Evolutionary conservation across 2,329 filamentous ascomycete genomes (phyloP), one percentile per base, ranked within the genome.

Genomic region (Hymenoscyphus scutula): DNA sequence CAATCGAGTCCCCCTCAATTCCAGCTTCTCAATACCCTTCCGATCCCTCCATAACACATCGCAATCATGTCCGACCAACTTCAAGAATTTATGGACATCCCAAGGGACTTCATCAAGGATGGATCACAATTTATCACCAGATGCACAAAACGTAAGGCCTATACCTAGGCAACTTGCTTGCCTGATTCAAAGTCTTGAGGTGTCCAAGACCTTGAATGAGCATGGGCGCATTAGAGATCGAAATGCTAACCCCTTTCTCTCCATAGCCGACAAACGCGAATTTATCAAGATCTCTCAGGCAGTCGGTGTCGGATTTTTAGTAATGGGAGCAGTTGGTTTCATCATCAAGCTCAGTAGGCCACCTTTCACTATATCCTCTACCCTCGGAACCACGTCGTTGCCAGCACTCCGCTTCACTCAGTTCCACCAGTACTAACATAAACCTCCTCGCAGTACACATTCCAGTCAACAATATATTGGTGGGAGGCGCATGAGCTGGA

Each of bases 51-150:
- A 23, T 23, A 51, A 51, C 29, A 17, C 34, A 55, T n/a, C 61
- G 56, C 65, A 64, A 74, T 65, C 67, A 79, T 81, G 78, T 79
- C 81, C 67, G 83, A 85, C 69, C 82, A 85, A 76, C 73, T 85
- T 67, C 82, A 84, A 74, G 82, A 85, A 68, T 75, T 86, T 68
- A 77, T 82, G 69, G 83, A 85, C 63, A 79, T 82, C 72, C 80
- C 80, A 30, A 75, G 75, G 65, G 79, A 81, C 66, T 82, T 82
- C 70, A 68, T 81, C 57, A 74, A 71, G 61, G 77, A 79, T 32
- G 77, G 77, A 59, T 75, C 74, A 29, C 74, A 76, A 62, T 79
- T 79, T 70, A 71, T 79, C 61, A 77, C 76, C 65, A 71, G 75
- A 67, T 79, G 77, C 73, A 78, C 77, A 58, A 79, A 79, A 70